Percentiles rank a stretch among this genome's conserved stretches.
Evolutionary conservation across 2,329 filamentous ascomycete species (phyloP).

Genomic region (Botryotinia globosa): DNA sequence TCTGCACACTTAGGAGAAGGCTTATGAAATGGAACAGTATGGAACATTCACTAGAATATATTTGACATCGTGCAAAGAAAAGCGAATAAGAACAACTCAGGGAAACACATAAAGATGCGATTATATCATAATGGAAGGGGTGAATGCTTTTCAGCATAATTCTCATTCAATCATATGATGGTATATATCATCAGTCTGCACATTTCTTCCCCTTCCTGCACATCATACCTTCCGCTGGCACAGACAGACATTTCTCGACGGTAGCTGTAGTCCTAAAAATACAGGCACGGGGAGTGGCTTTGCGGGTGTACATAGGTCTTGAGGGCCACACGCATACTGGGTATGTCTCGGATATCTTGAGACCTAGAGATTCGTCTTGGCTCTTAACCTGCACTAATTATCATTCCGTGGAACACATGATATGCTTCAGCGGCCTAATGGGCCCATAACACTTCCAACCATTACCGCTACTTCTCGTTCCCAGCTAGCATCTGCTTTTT

Average conservation of each 20-base stretch:
- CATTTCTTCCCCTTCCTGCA: background rate
- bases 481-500: constrained; percentile 59
- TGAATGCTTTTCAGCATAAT: background rate
- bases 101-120: background rate
- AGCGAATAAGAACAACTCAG: background rate
- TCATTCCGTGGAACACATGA: background rate
- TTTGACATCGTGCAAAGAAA: background rate
- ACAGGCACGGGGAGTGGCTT: background rate
- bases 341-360: background rate
- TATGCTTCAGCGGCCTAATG: constrained; percentile 35
- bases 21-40: background rate
- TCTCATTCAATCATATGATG: constrained; percentile 2
- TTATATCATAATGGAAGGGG: background rate
- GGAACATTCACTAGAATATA: background rate
- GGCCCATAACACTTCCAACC: constrained; percentile 72
- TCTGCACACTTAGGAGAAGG: background rate
- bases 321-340: background rate
- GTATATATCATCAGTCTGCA: background rate
- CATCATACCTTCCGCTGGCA: background rate
- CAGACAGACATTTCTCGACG: background rate
- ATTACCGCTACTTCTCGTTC: constrained; percentile 93
- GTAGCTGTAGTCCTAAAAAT: background rate
- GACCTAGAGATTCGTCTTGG: background rate
- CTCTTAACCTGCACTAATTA: background rate
- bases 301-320: background rate